A percentile compares a stretch with the other conserved stretches of the same genome.
Conservation (phyloP, 176 grass and related monocot genomes). For the Olyra latifolia region DNA sequence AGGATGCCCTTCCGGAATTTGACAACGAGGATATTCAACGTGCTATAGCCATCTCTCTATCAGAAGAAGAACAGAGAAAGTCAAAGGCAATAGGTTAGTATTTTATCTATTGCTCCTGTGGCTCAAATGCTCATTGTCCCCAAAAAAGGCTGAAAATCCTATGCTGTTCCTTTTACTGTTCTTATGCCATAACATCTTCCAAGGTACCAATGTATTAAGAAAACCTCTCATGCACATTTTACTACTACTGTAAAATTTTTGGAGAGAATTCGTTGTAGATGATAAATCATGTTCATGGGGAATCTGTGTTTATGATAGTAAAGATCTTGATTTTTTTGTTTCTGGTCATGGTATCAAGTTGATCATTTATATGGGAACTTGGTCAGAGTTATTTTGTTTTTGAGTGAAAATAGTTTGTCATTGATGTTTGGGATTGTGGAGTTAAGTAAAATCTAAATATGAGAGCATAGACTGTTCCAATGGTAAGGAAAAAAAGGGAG, state of each 20-base stretch:
- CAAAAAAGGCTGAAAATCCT: slow-evolving; percentile 1
- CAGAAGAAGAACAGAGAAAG: slow-evolving; percentile 80
- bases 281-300: neutral
- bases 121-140: neutral
- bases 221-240: neutral
- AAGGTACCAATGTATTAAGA: slow-evolving; percentile 11
- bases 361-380: neutral
- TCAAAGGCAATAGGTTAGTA: slow-evolving; percentile 61
- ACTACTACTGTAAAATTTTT: neutral
- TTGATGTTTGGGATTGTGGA: neutral
- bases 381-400: neutral
- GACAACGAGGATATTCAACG: slow-evolving; percentile 88
- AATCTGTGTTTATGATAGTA: neutral
- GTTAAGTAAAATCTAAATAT: neutral
- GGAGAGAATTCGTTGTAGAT: slow-evolving; percentile 3
- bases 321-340: slow-evolving; percentile 2
- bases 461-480: slow-evolving; percentile 1
- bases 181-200: neutral
- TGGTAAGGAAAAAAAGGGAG: neutral
- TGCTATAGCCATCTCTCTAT: slow-evolving; percentile 93
- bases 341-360: slow-evolving; percentile 14
- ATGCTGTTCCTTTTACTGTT: neutral
- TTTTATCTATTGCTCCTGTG: slow-evolving; percentile 29
- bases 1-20: slow-evolving; percentile 59
- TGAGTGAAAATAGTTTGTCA: neutral